Evolutionary conservation across 78 protist genomes (phyloP).

Genomic region (Monocercomonoides exilis): DNA sequence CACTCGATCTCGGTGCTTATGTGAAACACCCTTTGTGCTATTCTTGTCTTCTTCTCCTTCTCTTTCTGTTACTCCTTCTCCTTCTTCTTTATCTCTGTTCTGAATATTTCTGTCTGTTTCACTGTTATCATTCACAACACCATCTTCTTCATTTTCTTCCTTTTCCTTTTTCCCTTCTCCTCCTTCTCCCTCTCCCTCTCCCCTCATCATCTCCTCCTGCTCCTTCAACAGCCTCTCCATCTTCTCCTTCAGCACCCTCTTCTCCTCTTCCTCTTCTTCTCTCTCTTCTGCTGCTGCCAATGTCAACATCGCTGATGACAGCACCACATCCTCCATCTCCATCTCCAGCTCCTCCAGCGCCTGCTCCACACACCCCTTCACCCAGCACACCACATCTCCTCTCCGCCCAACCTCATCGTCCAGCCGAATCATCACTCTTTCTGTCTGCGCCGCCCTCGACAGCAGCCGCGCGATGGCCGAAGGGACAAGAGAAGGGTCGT

Average conservation of each 20-base stretch:
- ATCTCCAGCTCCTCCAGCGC: not conserved
- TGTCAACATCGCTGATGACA: not conserved
- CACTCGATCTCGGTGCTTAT: not conserved
- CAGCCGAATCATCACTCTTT: not conserved
- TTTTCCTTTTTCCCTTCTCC: too few relatives aligned
- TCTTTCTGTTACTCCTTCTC: too few relatives aligned
- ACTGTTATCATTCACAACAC: too few relatives aligned
- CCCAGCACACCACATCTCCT: not conserved
- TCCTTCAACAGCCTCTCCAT: not conserved
- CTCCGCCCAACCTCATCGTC: not conserved
- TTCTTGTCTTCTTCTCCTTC: too few relatives aligned
- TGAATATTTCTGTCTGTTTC: too few relatives aligned
- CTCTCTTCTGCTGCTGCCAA: not conserved
- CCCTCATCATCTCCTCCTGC: not conserved
- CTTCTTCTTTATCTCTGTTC: too few relatives aligned
- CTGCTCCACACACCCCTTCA: not conserved
- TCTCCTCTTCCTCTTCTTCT: not conserved
- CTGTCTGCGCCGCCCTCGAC: not conserved
- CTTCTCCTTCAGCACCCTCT: not conserved
- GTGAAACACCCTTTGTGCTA: too few relatives aligned
- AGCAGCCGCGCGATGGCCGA: not conserved
- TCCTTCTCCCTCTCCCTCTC: not conserved
- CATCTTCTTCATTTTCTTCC: too few relatives aligned
- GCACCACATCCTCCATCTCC: not conserved
- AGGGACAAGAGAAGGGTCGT: not conserved